Percentiles rank a stretch among this genome's conserved stretches.
These are phyloP conservation scores for Casaregolazyma suthepensis DNA, from an alignment of 1,139 yeast species.

Conservation along the genomic window DNA sequence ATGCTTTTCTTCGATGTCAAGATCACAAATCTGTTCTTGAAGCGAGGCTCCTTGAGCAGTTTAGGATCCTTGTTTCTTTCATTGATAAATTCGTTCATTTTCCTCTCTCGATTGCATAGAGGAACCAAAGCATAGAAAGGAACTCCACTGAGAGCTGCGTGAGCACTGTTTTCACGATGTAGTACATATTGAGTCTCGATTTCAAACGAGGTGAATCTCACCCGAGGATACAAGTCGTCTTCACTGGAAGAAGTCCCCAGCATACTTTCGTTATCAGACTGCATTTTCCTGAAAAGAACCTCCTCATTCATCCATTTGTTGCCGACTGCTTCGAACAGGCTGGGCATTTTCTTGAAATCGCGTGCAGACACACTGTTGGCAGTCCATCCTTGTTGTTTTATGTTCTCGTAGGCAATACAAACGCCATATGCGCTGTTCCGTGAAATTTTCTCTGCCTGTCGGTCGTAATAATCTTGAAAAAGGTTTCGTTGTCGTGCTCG, in stretches of 20 bases:
- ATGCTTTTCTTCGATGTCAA: conserved; percentile 33
- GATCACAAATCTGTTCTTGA: conserved; percentile 42
- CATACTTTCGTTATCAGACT: conserved; percentile 11
- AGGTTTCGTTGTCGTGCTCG: background rate
- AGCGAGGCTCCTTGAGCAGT: conserved; percentile 14
- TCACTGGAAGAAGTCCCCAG: conserved; percentile 1
- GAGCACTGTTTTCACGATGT: conserved; percentile 2
- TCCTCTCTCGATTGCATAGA: conserved; percentile 7
- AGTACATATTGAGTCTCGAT: conserved; percentile 20
- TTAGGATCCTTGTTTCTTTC: background rate
- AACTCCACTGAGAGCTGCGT: background rate
- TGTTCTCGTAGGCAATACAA: conserved; percentile 29
- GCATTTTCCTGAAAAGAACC: conserved; percentile 27
- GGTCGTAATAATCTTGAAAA: background rate
- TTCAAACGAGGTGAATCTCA: conserved; percentile 19
- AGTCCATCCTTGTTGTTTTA: conserved; percentile 56
- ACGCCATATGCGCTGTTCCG: conserved; percentile 19
- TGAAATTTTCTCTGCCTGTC: conserved; percentile 5
- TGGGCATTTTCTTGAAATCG: conserved; percentile 46
- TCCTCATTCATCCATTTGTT: conserved; percentile 37
- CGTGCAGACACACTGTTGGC: conserved; percentile 36
- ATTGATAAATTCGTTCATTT: background rate
- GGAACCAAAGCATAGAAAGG: conserved; percentile 7
- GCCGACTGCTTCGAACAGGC: conserved; percentile 46
- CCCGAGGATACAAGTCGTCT: conserved; percentile 14